These are phyloP conservation scores for Geotrichum histeridarum DNA, from an alignment of 1,139 yeast genomes.

Conservation along the genomic window DNA sequence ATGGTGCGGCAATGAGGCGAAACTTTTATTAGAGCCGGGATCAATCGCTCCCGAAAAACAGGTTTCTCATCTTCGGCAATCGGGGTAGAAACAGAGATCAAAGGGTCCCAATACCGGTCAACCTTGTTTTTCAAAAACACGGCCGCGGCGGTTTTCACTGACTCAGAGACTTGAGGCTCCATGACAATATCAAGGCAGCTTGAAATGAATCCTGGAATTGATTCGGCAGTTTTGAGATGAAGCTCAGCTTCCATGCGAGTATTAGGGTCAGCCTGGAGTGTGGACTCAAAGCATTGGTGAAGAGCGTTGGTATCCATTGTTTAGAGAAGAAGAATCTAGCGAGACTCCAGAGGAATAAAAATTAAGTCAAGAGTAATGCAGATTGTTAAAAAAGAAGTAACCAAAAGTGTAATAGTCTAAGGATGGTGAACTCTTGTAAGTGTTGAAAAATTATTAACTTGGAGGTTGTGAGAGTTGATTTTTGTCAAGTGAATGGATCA, in stretches of 20 bases:
- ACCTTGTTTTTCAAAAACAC: constrained; percentile 80
- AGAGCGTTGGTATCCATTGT: constrained; percentile 62
- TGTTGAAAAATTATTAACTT: no score
- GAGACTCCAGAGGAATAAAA: no score
- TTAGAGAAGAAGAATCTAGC: no score
- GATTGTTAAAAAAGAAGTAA: no score
- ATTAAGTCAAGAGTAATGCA: no score
- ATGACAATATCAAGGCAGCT: constrained; percentile 75
- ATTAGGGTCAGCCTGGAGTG: constrained; percentile 63
- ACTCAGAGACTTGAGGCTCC: constrained; percentile 49
- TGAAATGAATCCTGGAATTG: constrained; percentile 67
- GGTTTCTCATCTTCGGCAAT: constrained; percentile 71
- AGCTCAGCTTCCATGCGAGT: constrained; percentile 66
- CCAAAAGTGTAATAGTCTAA: no score
- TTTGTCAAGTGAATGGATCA: no score
- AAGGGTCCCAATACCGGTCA: constrained; percentile 55
- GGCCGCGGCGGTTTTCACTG: constrained; percentile 73
- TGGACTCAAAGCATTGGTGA: constrained; percentile 75
- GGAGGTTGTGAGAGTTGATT: no score
- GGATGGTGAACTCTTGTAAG: no score
- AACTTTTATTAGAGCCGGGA: constrained; percentile 45
- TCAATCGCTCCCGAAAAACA: constrained; percentile 56
- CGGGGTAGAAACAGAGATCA: constrained; percentile 26
- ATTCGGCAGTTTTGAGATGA: constrained; percentile 54
- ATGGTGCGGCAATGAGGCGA: constrained; percentile 47